phyloP scores from a whole-genome alignment of 495 filamentous ascomycete genomes.

The Hypoxylon fuscum region DNA sequence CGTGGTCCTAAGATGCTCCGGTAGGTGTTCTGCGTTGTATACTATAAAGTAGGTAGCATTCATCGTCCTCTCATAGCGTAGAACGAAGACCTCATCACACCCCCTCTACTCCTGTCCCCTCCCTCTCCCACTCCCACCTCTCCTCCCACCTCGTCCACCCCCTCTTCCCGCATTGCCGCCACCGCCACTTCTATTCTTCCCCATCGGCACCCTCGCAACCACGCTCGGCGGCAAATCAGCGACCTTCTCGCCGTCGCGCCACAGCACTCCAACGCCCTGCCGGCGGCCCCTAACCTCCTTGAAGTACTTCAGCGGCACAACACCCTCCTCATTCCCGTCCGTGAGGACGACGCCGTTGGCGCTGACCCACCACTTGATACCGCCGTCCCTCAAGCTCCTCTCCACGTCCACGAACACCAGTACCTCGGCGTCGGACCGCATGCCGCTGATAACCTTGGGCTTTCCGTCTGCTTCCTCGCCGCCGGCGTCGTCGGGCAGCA shows the following conservation, averaged over 20 bases:
- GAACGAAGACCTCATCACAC: neutral
- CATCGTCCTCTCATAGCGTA: neutral
- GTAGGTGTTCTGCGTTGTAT: too few species aligned
- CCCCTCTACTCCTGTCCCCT: conserved; percentile 6
- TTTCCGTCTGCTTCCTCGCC: conserved; percentile 37
- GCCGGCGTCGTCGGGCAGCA: conserved; percentile 63
- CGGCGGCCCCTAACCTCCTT: conserved; percentile 65
- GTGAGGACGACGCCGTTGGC: conserved; percentile 80
- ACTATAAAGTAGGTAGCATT: too few species aligned
- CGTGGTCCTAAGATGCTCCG: too few species aligned
- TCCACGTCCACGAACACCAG: conserved; percentile 82
- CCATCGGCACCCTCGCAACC: conserved; percentile 53
- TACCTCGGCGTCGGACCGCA: conserved; percentile 80
- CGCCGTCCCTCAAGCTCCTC: conserved; percentile 65
- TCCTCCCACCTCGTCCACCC: conserved; percentile 20
- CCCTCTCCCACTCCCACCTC: conserved; percentile 15
- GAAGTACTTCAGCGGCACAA: conserved; percentile 56
- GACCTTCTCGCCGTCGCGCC: conserved; percentile 69
- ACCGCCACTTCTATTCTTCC: conserved; percentile 50
- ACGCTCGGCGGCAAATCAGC: conserved; percentile 62
- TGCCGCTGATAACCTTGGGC: conserved; percentile 77
- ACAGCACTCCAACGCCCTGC: conserved; percentile 69
- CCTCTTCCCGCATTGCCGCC: conserved; percentile 38
- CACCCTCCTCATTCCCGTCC: conserved; percentile 57
- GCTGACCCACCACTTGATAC: conserved; percentile 82